Evolutionary conservation across 2,329 filamentous ascomycete genomes (phyloP).

Genomic region (Pseudogymnoascus sp.): DNA sequence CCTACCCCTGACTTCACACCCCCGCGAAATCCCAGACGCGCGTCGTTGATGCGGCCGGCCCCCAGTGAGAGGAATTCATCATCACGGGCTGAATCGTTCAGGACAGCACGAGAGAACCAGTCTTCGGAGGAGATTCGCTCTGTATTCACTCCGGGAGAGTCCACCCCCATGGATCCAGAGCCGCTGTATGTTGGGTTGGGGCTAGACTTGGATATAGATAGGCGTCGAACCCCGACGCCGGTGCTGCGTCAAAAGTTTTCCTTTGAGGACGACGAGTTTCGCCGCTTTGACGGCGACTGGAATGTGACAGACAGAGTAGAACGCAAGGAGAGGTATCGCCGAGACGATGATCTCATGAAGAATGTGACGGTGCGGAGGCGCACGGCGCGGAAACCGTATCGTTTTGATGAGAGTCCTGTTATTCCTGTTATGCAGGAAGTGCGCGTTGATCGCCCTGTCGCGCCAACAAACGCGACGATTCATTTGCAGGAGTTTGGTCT

Average conservation of each 20-base stretch:
- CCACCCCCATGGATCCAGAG: conserved; percentile 13
- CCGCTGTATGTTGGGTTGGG: conserved; percentile 29
- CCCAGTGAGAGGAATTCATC: conserved; percentile 41
- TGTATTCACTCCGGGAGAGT: conserved; percentile 8
- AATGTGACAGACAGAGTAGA: conserved; percentile 31
- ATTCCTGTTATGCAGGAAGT: conserved; percentile 36
- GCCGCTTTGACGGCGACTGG: conserved; percentile 54
- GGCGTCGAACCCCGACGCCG: conserved; percentile 25
- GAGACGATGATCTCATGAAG: conserved; percentile 48
- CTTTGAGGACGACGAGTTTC: conserved; percentile 8
- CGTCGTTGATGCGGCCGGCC: conserved; percentile 42
- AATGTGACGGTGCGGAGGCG: conserved; percentile 49
- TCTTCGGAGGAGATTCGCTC: conserved; percentile 53
- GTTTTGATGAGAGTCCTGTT: conserved; percentile 26
- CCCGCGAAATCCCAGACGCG: conserved; percentile 46
- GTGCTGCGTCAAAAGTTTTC: conserved; percentile 5
- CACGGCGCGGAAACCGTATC: conserved; percentile 19
- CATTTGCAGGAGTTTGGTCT: conserved; percentile 36
- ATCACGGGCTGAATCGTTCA: conserved; percentile 42
- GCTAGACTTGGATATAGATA: conserved; percentile 36
- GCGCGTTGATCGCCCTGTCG: conserved; percentile 42
- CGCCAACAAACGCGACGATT: conserved; percentile 47
- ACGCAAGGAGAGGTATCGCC: conserved; percentile 30
- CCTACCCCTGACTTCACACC: conserved; percentile 73
- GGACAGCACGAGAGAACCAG: conserved; percentile 60